Conservation (phyloP, 768 basidiomycete species). For the Naganishia onofrii region DNA sequence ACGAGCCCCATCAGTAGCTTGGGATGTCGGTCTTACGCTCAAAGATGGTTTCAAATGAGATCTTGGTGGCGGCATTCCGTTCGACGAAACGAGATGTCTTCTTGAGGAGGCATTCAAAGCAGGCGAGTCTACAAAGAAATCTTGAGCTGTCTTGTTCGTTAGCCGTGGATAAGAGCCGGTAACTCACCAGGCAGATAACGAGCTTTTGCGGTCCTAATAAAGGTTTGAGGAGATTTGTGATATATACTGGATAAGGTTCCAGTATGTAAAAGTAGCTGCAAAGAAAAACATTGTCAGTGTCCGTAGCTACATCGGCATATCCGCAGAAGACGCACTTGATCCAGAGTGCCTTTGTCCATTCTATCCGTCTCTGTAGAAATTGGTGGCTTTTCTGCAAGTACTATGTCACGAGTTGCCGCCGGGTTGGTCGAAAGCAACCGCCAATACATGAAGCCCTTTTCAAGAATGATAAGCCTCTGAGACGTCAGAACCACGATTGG, state of each 20-base stretch:
- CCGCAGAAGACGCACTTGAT: conserved; percentile 58
- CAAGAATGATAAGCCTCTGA: background rate
- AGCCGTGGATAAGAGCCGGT: background rate
- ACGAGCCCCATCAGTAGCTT: conserved; percentile 56
- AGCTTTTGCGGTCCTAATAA: conserved; percentile 83
- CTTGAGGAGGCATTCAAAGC: conserved; percentile 81
- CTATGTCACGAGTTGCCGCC: conserved; percentile 79
- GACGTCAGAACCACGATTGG: background rate
- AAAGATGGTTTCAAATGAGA: conserved; percentile 45
- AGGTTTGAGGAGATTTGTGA: conserved; percentile 95
- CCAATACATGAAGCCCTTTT: conserved; percentile 97
- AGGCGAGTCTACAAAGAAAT: conserved; percentile 65
- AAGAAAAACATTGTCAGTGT: too few relatives aligned
- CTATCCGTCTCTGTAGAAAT: conserved; percentile 98
- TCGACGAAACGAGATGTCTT: conserved; percentile 40
- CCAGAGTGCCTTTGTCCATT: conserved; percentile 94
- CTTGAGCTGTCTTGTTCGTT: background rate
- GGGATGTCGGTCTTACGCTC: conserved; percentile 63
- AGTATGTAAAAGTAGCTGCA: conserved; percentile 74
- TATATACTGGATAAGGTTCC: conserved; percentile 93
- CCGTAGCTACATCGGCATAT: too few relatives aligned
- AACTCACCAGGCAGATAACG: conserved; percentile 61
- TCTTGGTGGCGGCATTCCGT: conserved; percentile 21
- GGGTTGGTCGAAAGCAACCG: conserved; percentile 91
- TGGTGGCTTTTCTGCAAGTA: conserved; percentile 86